Conservation (phyloP, 331 rosid species). For the Pyrus hybrid region DNA sequence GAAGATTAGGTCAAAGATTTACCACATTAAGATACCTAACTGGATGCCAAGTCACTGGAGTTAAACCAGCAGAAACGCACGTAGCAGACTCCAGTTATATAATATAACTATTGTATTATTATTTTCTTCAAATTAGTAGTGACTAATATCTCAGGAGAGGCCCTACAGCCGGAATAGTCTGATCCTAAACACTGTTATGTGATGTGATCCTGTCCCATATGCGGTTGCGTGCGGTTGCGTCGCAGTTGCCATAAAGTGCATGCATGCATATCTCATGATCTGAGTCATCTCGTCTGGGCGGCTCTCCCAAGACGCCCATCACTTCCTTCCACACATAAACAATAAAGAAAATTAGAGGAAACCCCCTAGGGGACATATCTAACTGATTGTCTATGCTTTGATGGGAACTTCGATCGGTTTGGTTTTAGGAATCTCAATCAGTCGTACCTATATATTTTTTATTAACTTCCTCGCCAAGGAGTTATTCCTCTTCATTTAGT, state of each 20-base stretch:
- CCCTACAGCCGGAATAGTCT: constrained; percentile 7
- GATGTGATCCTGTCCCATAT: too few relatives aligned
- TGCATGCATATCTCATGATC: neutral
- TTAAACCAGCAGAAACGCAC: neutral
- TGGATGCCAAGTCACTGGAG: neutral
- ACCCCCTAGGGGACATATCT: neutral
- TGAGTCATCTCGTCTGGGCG: neutral
- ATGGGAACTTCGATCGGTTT: neutral
- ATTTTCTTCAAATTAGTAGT: constrained; percentile 4
- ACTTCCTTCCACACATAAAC: neutral
- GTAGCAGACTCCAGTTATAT: constrained; percentile 1
- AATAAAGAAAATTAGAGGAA: neutral
- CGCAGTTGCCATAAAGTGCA: too few relatives aligned
- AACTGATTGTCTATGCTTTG: neutral
- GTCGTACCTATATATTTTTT: too few relatives aligned
- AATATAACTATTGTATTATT: too few relatives aligned
- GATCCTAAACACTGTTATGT: neutral
- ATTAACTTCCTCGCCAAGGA: too few relatives aligned
- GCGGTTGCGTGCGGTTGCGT: too few relatives aligned
- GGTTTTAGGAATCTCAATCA: neutral
- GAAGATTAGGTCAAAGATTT: neutral
- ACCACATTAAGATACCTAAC: neutral
- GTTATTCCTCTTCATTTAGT: too few relatives aligned
- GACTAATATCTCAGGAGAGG: constrained; percentile 1
- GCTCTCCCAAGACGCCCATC: neutral